Conservation (phyloP, 306 rosid species). For the Castanea crenata region DNA sequence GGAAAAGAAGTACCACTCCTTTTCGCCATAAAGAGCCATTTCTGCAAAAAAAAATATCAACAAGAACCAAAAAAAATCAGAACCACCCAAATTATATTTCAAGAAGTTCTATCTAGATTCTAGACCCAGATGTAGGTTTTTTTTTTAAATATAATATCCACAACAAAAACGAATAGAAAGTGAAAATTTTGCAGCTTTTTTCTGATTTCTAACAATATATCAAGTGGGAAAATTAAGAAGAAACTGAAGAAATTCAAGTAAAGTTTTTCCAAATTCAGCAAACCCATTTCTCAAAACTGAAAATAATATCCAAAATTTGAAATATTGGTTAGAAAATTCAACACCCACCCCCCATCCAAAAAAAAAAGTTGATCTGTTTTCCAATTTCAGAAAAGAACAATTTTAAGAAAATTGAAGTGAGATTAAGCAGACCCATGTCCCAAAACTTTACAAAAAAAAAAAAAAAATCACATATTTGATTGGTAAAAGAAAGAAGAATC, state of each 20-base stretch:
- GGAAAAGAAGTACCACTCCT: constrained; percentile 96
- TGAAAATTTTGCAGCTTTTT: too few species aligned
- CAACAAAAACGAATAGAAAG: too few species aligned
- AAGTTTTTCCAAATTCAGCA: background rate
- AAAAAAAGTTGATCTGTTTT: background rate
- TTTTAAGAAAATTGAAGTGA: background rate
- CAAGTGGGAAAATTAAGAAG: too few species aligned
- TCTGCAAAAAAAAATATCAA: constrained; percentile 29
- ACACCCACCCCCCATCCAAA: too few species aligned
- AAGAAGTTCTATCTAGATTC: background rate
- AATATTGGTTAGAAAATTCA: background rate
- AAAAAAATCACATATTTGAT: background rate
- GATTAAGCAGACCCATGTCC: background rate
- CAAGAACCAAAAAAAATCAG: background rate
- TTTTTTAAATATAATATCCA: too few species aligned
- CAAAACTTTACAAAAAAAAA: background rate
- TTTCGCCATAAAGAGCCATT: constrained; percentile 69
- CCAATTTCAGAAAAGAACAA: background rate
- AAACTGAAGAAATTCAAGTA: background rate
- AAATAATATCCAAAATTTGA: background rate
- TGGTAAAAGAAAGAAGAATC: background rate
- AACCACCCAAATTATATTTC: background rate
- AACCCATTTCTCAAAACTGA: background rate
- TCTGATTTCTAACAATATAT: too few species aligned
- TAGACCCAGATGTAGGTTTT: background rate